Percentiles rank a stretch among this genome's conserved stretches.
phyloP scores from a whole-genome alignment of 2,329 filamentous ascomycete genomes.

The Penicillium sp. region DNA sequence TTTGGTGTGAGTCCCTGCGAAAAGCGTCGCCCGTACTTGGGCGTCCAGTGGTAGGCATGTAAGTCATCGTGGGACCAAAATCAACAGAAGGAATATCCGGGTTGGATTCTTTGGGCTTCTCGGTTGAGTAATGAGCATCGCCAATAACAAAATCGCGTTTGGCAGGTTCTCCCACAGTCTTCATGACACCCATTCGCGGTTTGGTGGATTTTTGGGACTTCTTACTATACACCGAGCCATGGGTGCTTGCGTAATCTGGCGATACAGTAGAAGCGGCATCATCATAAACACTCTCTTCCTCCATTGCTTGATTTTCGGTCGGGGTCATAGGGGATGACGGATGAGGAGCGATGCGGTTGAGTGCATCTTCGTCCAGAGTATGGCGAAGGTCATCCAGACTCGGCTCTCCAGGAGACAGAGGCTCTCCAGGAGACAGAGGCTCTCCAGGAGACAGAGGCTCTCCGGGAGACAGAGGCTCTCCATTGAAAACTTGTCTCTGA shows the following conservation, averaged over 20 bases:
- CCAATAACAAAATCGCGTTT: slow-evolving; percentile 47
- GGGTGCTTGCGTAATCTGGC: slow-evolving; percentile 77
- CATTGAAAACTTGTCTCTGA: slow-evolving; percentile 28
- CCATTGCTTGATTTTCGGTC: slow-evolving; percentile 13
- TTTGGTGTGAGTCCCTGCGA: slow-evolving; percentile 35
- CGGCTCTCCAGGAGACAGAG: slow-evolving; percentile 31
- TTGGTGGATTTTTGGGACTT: slow-evolving; percentile 47
- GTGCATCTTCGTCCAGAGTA: slow-evolving; percentile 49
- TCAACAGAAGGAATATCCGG: slow-evolving; percentile 72
- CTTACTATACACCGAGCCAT: slow-evolving; percentile 51
- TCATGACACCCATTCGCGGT: slow-evolving; percentile 76
- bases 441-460: slow-evolving; percentile 34
- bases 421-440: slow-evolving; percentile 25
- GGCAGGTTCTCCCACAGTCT: slow-evolving; percentile 66
- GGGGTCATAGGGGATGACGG: slow-evolving; percentile 29
- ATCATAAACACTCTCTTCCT: slow-evolving; percentile 49
- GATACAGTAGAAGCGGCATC: slow-evolving; percentile 64
- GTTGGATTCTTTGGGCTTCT: slow-evolving; percentile 35
- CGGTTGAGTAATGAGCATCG: slow-evolving; percentile 46
- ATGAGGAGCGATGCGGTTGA: slow-evolving; percentile 49
- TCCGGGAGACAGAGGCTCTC: slow-evolving; percentile 23
- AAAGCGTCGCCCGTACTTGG: slow-evolving; percentile 58
- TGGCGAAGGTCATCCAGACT: slow-evolving; percentile 44
- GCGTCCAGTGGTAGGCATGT: slow-evolving; percentile 56
- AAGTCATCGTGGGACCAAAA: slow-evolving; percentile 81